Evolutionary conservation across 306 rosid species (phyloP).

Genomic region (Quercus engelmannii): DNA sequence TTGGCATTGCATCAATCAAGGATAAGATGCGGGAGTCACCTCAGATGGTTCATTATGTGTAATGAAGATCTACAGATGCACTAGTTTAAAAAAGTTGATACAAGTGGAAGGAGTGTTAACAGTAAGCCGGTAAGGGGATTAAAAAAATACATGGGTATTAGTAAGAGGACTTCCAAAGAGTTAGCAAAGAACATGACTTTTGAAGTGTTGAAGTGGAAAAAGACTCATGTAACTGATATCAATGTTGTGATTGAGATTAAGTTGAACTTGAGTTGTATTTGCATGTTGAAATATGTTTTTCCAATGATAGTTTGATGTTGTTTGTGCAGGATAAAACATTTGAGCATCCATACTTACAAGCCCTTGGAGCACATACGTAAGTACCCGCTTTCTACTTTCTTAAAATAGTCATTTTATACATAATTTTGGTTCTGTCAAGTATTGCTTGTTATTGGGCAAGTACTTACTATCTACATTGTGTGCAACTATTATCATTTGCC

Average conservation of each 20-base stretch:
- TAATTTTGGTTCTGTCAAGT: neutral
- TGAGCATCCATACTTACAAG: slow-evolving; percentile 86
- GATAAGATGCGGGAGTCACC: neutral
- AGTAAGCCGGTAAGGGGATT: neutral
- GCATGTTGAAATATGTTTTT: neutral
- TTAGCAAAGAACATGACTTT: neutral
- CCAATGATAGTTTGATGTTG: slow-evolving; percentile 14
- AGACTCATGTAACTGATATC: too few species aligned
- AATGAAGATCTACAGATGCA: neutral
- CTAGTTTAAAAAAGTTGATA: neutral
- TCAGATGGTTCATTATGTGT: neutral
- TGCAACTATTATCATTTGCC: neutral
- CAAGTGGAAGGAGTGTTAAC: neutral
- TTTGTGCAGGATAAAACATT: slow-evolving; percentile 88
- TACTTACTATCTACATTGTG: neutral
- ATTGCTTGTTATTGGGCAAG: neutral
- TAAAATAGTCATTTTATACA: neutral
- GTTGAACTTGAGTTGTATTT: neutral
- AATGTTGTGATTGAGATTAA: neutral
- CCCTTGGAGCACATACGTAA: slow-evolving; percentile 75
- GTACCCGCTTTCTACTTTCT: too few species aligned
- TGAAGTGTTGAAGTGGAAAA: neutral
- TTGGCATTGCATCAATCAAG: neutral
- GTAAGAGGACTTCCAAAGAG: neutral
- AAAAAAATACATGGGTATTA: neutral